phyloP scores from a whole-genome alignment of 225 moss, liverwort and hornwort species.

The Climacium dendroides region DNA sequence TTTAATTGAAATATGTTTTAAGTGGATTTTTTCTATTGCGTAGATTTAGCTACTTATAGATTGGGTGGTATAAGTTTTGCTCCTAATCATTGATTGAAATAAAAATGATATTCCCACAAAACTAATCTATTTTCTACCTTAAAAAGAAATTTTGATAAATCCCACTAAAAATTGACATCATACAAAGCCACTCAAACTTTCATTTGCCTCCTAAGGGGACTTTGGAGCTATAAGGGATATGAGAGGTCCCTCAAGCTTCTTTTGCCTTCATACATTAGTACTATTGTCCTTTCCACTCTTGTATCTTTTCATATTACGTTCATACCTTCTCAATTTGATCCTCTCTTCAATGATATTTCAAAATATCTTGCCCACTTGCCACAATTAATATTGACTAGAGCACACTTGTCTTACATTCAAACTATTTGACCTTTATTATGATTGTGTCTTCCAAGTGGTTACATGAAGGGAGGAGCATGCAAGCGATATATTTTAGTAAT shows the following conservation, averaged over 20 bases:
- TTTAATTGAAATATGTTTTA: too few relatives aligned
- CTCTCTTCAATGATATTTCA: not conserved
- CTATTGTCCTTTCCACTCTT: not conserved
- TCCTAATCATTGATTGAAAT: rapidly evolving
- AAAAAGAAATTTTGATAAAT: too few relatives aligned
- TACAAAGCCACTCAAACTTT: rapidly evolving
- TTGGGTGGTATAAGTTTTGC: too few relatives aligned
- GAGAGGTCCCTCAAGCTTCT: rapidly evolving
- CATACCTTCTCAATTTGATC: too few relatives aligned
- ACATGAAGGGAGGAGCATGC: not conserved
- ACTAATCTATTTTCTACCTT: too few relatives aligned
- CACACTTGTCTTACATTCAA: not conserved
- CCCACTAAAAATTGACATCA: too few relatives aligned
- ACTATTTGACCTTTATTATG: not conserved
- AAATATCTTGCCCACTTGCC: rapidly evolving
- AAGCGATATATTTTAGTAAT: not conserved
- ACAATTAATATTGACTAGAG: too few relatives aligned
- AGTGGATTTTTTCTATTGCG: rapidly evolving
- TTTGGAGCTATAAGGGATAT: not conserved
- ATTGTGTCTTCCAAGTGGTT: rapidly evolving
- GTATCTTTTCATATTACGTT: too few relatives aligned
- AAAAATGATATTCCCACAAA: too few relatives aligned
- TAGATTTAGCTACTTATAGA: rapidly evolving
- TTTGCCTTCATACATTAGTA: rapidly evolving
- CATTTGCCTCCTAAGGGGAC: too few relatives aligned